phyloP scores from a whole-genome alignment of 345 rosid genomes.

The Linum trigynum region DNA sequence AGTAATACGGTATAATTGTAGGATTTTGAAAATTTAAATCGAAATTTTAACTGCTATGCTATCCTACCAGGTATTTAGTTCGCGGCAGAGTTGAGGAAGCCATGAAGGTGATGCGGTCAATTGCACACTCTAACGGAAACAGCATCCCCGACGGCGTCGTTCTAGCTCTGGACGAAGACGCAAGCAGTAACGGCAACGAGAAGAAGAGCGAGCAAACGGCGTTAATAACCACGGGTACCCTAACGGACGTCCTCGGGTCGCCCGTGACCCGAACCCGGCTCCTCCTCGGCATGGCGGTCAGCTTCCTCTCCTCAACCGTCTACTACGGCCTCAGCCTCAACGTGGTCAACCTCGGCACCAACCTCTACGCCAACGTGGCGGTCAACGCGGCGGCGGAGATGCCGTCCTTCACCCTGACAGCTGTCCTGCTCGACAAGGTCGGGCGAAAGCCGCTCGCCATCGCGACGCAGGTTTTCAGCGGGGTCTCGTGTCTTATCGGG shows the following conservation, averaged over 20 bases:
- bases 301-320: conserved; percentile 61
- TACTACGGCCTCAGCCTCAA: conserved; percentile 71
- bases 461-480: conserved; percentile 36
- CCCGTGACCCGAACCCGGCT: conserved; percentile 24
- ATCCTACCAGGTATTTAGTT: background rate
- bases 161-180: conserved; percentile 1
- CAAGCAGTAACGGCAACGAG: background rate
- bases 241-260: conserved; percentile 42
- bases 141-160: conserved; percentile 33
- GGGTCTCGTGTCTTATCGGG: conserved; percentile 34
- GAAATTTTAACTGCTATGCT: too few species aligned
- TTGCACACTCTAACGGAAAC: conserved; percentile 29
- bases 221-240: conserved; percentile 44
- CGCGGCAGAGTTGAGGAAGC: background rate
- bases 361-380: conserved; percentile 47
- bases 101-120: background rate
- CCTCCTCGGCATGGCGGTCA: conserved; percentile 39
- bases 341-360: conserved; percentile 55
- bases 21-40: too few species aligned
- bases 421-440: conserved; percentile 34
- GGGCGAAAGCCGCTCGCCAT: conserved; percentile 51
- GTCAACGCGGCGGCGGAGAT: conserved; percentile 69
- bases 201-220: background rate
- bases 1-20: too few species aligned
- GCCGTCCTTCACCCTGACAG: conserved; percentile 52